Percentiles rank a stretch among this genome's conserved stretches.
Evolutionary conservation across 2,329 filamentous ascomycete genomes (phyloP).

Genomic region (Verticillium albo-atrum): DNA sequence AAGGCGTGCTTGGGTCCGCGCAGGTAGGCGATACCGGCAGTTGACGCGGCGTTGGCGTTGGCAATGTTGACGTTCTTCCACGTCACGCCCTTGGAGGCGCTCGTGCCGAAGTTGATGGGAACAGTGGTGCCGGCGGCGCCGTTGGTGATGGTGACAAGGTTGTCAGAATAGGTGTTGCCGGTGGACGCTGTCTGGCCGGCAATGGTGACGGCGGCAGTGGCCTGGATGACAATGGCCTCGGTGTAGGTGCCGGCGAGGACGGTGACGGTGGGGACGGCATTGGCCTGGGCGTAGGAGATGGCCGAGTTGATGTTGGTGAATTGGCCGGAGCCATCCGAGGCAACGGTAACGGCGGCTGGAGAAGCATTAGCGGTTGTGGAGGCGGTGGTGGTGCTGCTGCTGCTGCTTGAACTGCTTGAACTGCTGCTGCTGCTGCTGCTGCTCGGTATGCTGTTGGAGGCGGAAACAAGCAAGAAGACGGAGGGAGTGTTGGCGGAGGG

Average conservation of each 20-base stretch:
- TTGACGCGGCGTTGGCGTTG: conserved; percentile 20
- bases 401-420: background rate
- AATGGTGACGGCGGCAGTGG: conserved; percentile 35
- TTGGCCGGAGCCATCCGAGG: conserved; percentile 35
- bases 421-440: background rate
- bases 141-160: conserved; percentile 29
- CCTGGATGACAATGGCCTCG: conserved; percentile 33
- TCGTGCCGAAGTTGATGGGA: conserved; percentile 23
- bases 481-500: background rate
- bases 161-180: conserved; percentile 25
- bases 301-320: conserved; percentile 40
- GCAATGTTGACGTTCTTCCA: conserved; percentile 34
- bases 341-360: conserved; percentile 35
- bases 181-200: conserved; percentile 25
- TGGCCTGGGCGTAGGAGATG: conserved; percentile 35
- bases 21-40: conserved; percentile 23
- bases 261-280: conserved; percentile 35
- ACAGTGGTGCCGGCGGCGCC: conserved; percentile 3
- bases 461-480: no score
- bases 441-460: background rate
- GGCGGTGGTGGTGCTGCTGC: background rate
- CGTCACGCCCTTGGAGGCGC: conserved; percentile 24
- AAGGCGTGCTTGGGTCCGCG: conserved; percentile 34
- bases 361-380: background rate
- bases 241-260: conserved; percentile 39